Conservation (phyloP, 106 monocot species). For the Dendrobium chrysotoxum region DNA sequence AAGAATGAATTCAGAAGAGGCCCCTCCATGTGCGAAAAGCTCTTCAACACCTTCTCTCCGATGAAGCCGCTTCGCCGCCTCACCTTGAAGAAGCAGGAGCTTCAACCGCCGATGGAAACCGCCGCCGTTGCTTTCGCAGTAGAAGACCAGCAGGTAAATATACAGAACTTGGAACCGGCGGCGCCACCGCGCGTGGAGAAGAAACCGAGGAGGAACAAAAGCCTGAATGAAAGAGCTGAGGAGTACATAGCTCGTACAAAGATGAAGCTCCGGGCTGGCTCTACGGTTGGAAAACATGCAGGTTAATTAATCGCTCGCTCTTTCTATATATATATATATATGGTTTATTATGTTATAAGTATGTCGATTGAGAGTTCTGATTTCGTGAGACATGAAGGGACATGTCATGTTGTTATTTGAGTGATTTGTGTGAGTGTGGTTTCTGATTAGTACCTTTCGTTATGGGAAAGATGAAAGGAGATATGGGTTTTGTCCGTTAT, state of each 20-base stretch:
- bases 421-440: too few relatives aligned
- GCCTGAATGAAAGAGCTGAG: background rate
- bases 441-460: too few relatives aligned
- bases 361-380: background rate
- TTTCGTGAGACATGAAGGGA: too few relatives aligned
- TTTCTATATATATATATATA: background rate
- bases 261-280: background rate
- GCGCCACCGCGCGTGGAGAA: background rate
- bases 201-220: conserved; percentile 3
- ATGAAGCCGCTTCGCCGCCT: background rate
- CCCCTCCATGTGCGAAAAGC: background rate
- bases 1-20: background rate
- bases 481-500: too few relatives aligned
- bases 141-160: background rate
- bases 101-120: background rate
- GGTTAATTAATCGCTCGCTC: background rate
- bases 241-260: background rate
- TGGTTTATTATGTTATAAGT: background rate
- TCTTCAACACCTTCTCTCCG: background rate
- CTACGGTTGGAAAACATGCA: background rate
- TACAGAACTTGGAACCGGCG: background rate
- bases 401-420: too few relatives aligned
- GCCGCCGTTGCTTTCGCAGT: background rate
- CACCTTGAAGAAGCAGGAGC: background rate
- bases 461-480: too few relatives aligned